Percentiles rank a stretch among this genome's conserved stretches.
phyloP scores from a whole-genome alignment of 176 grass and related monocot species.

The Themeda triandra region DNA sequence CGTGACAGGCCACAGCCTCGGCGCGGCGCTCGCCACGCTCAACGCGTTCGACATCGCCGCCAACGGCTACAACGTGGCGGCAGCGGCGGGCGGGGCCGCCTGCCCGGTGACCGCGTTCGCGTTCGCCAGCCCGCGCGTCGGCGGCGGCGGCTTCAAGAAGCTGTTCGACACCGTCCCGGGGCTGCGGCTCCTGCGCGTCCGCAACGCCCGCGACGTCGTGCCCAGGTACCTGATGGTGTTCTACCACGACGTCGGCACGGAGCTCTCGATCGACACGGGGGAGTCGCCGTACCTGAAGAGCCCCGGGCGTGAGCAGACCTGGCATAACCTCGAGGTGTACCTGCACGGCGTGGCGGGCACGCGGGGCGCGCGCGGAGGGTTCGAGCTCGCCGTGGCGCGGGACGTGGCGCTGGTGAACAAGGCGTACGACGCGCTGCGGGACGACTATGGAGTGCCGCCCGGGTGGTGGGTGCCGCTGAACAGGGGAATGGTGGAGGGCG shows the following conservation, averaged over 20 bases:
- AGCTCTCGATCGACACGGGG: constrained; percentile 46
- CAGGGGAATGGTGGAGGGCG: constrained; percentile 42
- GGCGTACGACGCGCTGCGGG: constrained; percentile 26
- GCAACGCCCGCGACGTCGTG: constrained; percentile 51
- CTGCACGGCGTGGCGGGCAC: constrained; percentile 61
- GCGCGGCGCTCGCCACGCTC: constrained; percentile 60
- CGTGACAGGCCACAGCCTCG: constrained; percentile 72
- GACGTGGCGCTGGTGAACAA: constrained; percentile 73
- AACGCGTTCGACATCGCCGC: constrained; percentile 69
- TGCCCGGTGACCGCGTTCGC: constrained; percentile 44
- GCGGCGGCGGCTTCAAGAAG: constrained; percentile 41
- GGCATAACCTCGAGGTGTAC: constrained; percentile 71
- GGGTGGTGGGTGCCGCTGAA: constrained; percentile 54
- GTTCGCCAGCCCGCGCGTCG: constrained; percentile 69
- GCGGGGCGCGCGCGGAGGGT: not conserved
- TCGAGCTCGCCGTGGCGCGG: constrained; percentile 48
- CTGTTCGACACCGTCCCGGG: constrained; percentile 14
- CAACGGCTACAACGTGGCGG: constrained; percentile 34
- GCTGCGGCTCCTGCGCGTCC: constrained; percentile 48
- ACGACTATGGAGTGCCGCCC: constrained; percentile 40
- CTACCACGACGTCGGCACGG: constrained; percentile 56
- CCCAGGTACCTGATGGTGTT: constrained; percentile 39
- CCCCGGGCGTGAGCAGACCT: constrained; percentile 22
- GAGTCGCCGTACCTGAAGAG: constrained; percentile 49
- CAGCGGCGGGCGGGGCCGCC: not conserved